phyloP scores from a whole-genome alignment of 2,329 filamentous ascomycete genomes.

The Penicillium fuscoglaucum region DNA sequence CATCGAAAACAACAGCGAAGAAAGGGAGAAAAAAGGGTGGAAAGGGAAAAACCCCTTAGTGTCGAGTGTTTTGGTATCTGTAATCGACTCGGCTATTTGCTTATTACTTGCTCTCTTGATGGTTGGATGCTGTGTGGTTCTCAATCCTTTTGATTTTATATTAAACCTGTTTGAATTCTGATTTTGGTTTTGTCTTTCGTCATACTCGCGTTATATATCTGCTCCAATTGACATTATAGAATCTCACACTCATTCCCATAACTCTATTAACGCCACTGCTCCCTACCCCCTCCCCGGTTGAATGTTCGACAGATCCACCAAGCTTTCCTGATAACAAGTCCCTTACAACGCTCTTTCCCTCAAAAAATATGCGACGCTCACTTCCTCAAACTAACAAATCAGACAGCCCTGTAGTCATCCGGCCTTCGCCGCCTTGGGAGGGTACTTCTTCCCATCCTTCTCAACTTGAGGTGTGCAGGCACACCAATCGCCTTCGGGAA shows the following conservation, averaged over 20 bases:
- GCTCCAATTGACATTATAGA: not conserved
- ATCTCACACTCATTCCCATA: not conserved
- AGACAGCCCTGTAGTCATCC: conserved; percentile 40
- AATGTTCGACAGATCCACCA: not conserved
- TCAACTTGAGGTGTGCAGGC: conserved; percentile 64
- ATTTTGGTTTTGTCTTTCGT: not conserved
- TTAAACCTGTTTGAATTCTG: too few species aligned
- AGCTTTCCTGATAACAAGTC: not conserved
- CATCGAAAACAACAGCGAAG: not conserved
- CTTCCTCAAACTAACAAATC: conserved; percentile 12
- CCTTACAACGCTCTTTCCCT: not conserved
- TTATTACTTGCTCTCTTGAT: not conserved
- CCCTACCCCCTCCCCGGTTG: not conserved
- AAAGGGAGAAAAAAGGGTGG: not conserved
- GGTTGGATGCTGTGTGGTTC: not conserved
- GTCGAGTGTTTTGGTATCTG: not conserved
- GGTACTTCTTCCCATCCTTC: conserved; percentile 62
- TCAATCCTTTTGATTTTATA: not conserved
- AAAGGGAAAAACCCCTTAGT: not conserved
- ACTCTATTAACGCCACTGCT: not conserved
- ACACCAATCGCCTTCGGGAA: conserved; percentile 63
- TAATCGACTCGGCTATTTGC: not conserved
- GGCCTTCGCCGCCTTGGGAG: conserved; percentile 58
- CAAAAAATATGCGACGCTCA: not conserved
- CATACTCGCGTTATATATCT: not conserved